phyloP scores from a whole-genome alignment of 306 rosid species.

The Cicer chorassanicum region DNA sequence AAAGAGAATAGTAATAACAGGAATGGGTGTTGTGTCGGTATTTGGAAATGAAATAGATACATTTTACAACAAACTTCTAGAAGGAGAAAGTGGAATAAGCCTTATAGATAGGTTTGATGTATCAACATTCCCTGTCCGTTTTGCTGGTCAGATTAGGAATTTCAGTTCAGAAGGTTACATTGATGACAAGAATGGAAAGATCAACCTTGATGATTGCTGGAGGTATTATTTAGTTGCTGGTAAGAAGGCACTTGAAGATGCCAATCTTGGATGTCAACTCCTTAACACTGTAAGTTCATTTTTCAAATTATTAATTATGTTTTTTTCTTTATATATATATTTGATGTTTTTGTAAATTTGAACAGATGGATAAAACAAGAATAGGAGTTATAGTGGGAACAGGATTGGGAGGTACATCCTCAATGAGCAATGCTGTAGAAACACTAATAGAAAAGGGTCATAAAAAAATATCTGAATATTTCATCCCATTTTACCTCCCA shows the following conservation, averaged over 20 bases:
- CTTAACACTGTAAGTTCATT: slow-evolving; percentile 56
- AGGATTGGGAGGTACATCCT: slow-evolving; percentile 70
- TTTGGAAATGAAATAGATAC: slow-evolving; percentile 66
- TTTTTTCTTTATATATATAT: too few relatives aligned
- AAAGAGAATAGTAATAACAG: slow-evolving; percentile 73
- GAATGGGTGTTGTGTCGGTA: slow-evolving; percentile 77
- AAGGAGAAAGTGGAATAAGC: slow-evolving; percentile 82
- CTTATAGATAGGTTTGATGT: slow-evolving; percentile 69
- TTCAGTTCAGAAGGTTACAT: slow-evolving; percentile 67
- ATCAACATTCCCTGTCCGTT: slow-evolving; percentile 61
- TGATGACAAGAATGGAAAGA: slow-evolving; percentile 59
- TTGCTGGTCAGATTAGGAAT: slow-evolving; percentile 64
- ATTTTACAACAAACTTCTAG: slow-evolving; percentile 66
- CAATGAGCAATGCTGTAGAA: slow-evolving; percentile 59
- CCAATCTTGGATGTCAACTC: slow-evolving; percentile 64
- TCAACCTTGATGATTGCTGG: slow-evolving; percentile 68
- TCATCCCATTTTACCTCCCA: slow-evolving; percentile 62
- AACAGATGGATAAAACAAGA: slow-evolving; percentile 66
- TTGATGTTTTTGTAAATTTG: neutral
- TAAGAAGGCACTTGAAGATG: slow-evolving; percentile 73
- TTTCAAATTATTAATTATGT: neutral
- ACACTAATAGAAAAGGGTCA: slow-evolving; percentile 57
- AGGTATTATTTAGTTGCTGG: slow-evolving; percentile 71
- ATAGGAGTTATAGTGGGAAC: slow-evolving; percentile 73
- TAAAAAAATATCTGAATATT: slow-evolving; percentile 61